Base-by-base conservation (phyloP, 2,329 filamentous ascomycete species). In the Phymatotrichopsis omnivora region DNA sequence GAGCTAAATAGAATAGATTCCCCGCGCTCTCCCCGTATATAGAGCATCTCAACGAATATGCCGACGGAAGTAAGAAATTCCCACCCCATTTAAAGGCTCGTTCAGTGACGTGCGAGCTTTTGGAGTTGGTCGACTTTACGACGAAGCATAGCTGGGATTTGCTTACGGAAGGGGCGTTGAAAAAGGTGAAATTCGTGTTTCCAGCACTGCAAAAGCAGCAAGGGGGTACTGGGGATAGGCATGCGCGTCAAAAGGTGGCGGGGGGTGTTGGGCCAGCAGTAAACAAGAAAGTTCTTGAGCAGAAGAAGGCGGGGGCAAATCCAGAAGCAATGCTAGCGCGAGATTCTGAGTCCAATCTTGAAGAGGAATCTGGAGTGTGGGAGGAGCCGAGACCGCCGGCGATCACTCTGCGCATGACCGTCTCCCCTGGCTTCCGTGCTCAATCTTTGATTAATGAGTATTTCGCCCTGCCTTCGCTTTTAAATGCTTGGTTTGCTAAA, bases 11-110 rank as follows among this genome's bases (percentile, higher is more conserved):
- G n/a, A n/a, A n/a, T n/a, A n/a, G n/a, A n/a, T n/a, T n/a, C n/a
- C n/a, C n/a, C n/a, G n/a, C n/a, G n/a, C n/a, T n/a, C n/a, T n/a
- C n/a, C n/a, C n/a, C n/a, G n/a, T n/a, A n/a, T n/a, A n/a, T n/a
- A n/a, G n/a, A n/a, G n/a, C n/a, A n/a, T n/a, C n/a, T 95, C 37
- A 98, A 98, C 62, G 87, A 98, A 65, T 96, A 96, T 64, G 91
- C 91, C 16, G 74, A 91, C 37, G 85, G 87, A 62, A 91, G 91
- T 12, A 85, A 82, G 60, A 76, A 84, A 27, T 80, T 94, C 12
- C 91, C 91, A 0, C 71, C 81, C 45, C 82, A 93, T 62, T 91
- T 98, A 48, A 72, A 86, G 61, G 76, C 82, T 42, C 70, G 89
- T 46, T 75, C 82, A 2, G 84, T 96, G 29, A 78, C 85, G 41